Evolutionary conservation across 768 basidiomycete species (phyloP).

Genomic region (Boletus coccyginus): DNA sequence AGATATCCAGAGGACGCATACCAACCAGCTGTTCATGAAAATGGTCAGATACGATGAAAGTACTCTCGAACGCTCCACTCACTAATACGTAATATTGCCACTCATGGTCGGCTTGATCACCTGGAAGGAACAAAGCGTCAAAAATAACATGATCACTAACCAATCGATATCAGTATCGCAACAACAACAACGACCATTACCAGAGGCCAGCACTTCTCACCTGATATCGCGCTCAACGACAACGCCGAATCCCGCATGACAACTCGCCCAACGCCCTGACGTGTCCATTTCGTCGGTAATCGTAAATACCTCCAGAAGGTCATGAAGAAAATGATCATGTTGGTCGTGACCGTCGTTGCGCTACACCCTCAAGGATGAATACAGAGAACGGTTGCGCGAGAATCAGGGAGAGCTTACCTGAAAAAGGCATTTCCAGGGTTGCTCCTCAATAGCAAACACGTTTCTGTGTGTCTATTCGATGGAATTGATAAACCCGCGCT

Average conservation of each 20-base stretch:
- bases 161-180: not conserved
- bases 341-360: slow-evolving; percentile 17
- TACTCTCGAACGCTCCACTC: not conserved
- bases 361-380: not conserved
- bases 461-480: slow-evolving; percentile 6
- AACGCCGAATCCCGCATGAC: slow-evolving; percentile 18
- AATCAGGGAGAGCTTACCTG: slow-evolving; percentile 7
- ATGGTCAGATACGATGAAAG: not conserved
- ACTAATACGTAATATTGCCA: slow-evolving; percentile 23
- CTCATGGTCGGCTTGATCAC: slow-evolving; percentile 11
- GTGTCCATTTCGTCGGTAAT: slow-evolving; percentile 10
- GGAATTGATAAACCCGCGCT: slow-evolving; percentile 14
- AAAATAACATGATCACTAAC: slow-evolving; percentile 17
- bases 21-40: slow-evolving; percentile 17
- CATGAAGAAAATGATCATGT: slow-evolving; percentile 13
- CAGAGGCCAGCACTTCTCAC: slow-evolving; percentile 3
- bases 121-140: slow-evolving; percentile 13
- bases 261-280: not conserved
- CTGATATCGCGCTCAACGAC: slow-evolving; percentile 3
- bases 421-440: slow-evolving; percentile 17
- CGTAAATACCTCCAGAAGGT: slow-evolving; percentile 17
- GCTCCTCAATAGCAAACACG: slow-evolving; percentile 14
- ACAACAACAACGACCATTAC: not conserved
- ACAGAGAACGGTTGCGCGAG: too few species aligned
- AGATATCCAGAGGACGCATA: slow-evolving; percentile 18